Conservation (phyloP, 345 rosid species). For the Eucalyptus guilfoylei region DNA sequence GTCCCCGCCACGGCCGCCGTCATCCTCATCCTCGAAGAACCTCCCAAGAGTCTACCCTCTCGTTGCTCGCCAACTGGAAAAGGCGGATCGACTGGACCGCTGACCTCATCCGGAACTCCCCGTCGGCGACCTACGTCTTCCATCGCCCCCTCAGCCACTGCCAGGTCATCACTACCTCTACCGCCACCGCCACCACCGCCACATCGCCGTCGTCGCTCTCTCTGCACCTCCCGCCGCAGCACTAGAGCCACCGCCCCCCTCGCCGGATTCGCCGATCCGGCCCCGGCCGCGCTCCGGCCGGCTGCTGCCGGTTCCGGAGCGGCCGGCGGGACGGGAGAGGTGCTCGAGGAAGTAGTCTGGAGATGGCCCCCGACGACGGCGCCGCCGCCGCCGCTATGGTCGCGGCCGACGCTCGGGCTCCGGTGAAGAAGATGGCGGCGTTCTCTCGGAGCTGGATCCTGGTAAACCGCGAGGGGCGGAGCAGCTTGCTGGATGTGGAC, state of each 20-base stretch:
- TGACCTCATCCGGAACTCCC: slow-evolving; percentile 22
- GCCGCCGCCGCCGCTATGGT: not conserved
- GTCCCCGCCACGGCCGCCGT: not conserved
- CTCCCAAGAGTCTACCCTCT: slow-evolving; percentile 34
- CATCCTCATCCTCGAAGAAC: not conserved
- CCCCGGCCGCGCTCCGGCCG: too few species aligned
- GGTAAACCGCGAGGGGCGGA: slow-evolving; percentile 17
- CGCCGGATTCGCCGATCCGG: too few species aligned
- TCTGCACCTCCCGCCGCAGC: not conserved
- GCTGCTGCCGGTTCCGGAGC: not conserved
- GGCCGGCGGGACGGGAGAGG: not conserved
- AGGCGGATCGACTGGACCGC: slow-evolving; percentile 33
- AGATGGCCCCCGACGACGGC: not conserved
- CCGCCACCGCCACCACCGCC: not conserved
- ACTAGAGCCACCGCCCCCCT: not conserved
- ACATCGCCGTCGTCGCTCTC: not conserved
- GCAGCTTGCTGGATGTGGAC: slow-evolving; percentile 28
- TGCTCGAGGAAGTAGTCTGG: too few species aligned
- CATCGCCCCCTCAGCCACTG: slow-evolving; percentile 11
- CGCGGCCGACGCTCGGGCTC: not conserved
- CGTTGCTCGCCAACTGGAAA: slow-evolving; percentile 1
- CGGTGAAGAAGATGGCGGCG: slow-evolving; percentile 24
- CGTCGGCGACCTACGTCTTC: slow-evolving; percentile 26
- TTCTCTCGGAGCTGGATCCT: slow-evolving; percentile 31
- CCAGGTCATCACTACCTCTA: slow-evolving; percentile 7